Percentiles rank a stretch among this genome's conserved stretches.
These are phyloP conservation scores for Sarcodon sp. DNA, from an alignment of 768 basidiomycete species.

Conservation along the genomic window DNA sequence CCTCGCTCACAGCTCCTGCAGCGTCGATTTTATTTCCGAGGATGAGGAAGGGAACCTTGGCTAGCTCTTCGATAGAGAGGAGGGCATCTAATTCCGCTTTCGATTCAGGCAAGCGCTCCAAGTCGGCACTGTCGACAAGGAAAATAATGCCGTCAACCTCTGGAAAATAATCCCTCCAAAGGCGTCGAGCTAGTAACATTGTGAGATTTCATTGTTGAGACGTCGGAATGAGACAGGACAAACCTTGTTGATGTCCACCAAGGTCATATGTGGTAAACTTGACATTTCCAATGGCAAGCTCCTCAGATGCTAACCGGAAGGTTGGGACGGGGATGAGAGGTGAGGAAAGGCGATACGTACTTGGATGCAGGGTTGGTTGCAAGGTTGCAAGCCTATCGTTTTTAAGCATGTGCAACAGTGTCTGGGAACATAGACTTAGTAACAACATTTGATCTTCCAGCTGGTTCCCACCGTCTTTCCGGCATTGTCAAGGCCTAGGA, in stretches of 20 bases:
- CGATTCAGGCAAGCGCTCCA: slow-evolving; percentile 91
- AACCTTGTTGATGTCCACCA: slow-evolving; percentile 95
- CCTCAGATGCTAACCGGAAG: slow-evolving; percentile 75
- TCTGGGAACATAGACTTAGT: slow-evolving; percentile 30
- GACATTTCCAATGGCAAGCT: slow-evolving; percentile 95
- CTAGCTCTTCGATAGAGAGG: slow-evolving; percentile 87
- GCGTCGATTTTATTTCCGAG: slow-evolving; percentile 99
- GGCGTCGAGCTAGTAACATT: slow-evolving; percentile 64
- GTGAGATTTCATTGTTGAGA: neutral
- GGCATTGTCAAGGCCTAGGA: slow-evolving; percentile 97
- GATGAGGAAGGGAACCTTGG: slow-evolving; percentile 95
- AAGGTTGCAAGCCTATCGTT: slow-evolving; percentile 95
- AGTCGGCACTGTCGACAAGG: slow-evolving; percentile 94
- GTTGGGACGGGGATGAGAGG: slow-evolving; percentile 4
- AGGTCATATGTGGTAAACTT: slow-evolving; percentile 99
- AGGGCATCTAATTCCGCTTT: slow-evolving; percentile 97
- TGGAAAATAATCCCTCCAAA: slow-evolving; percentile 99
- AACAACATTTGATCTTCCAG: neutral
- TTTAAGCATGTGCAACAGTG: slow-evolving; percentile 97
- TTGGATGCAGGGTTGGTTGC: slow-evolving; percentile 97
- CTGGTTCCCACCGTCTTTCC: slow-evolving; percentile 82
- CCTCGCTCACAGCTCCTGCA: slow-evolving; percentile 94
- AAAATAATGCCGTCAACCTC: slow-evolving; percentile 99
- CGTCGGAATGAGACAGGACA: slow-evolving; percentile 7
- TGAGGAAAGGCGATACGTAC: slow-evolving; percentile 29